A percentile compares a stretch with the other conserved stretches of the same genome.
Evolutionary conservation across 768 basidiomycete genomes (phyloP).

Genomic region (Pleurotus platypus): DNA sequence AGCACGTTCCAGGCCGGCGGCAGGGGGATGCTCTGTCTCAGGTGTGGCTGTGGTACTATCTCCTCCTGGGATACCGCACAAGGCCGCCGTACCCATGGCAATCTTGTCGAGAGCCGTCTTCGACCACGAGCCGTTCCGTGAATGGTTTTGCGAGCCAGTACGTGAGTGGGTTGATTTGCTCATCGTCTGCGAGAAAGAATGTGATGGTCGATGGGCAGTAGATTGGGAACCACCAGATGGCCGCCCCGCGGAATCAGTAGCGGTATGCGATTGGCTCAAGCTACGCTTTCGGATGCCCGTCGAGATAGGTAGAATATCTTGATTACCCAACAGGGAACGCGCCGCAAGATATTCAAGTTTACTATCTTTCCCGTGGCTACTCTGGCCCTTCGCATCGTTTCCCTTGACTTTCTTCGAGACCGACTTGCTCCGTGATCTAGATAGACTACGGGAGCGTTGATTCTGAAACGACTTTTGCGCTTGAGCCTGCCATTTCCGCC

Average conservation of each 20-base stretch:
- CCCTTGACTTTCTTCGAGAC: conserved; percentile 32
- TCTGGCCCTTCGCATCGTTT: conserved; percentile 17
- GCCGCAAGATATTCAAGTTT: conserved; percentile 63
- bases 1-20: conserved; percentile 32
- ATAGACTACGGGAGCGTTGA: conserved; percentile 55
- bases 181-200: conserved; percentile 32
- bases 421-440: conserved; percentile 61
- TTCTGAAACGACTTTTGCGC: conserved; percentile 65
- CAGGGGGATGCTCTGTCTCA: conserved; percentile 11
- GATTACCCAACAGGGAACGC: conserved; percentile 63
- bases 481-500: conserved; percentile 62
- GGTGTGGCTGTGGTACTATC: conserved; percentile 8
- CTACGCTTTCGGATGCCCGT: conserved; percentile 15
- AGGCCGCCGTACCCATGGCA: conserved; percentile 28
- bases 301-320: conserved; percentile 47
- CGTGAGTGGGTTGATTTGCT: conserved; percentile 29
- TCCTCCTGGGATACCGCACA: conserved; percentile 19
- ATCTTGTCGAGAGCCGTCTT: conserved; percentile 34
- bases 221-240: conserved; percentile 1
- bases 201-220: conserved; percentile 30
- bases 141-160: conserved; percentile 27
- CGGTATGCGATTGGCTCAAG: conserved; percentile 12
- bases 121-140: conserved; percentile 40
- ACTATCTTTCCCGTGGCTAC: conserved; percentile 15
- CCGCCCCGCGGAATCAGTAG: conserved; percentile 2